A percentile compares a stretch with the other conserved stretches of the same genome.
phyloP scores from a whole-genome alignment of 2,329 filamentous ascomycete species.

The Sclerotinia sclerotiorum region DNA sequence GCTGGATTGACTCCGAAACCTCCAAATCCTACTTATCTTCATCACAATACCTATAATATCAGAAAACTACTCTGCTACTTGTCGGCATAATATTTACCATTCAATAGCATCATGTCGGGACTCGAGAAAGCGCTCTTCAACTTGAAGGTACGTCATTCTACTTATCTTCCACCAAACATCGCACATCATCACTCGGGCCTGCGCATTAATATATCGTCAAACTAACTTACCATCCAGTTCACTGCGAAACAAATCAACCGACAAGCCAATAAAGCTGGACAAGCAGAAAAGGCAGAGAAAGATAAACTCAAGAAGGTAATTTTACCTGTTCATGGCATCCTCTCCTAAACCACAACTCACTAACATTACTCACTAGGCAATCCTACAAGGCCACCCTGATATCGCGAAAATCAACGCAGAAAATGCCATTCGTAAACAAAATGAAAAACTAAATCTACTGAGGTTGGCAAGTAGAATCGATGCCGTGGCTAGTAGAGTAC shows the following conservation, averaged over 20 bases:
- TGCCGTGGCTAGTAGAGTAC: constrained; percentile 58
- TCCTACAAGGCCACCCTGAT: constrained; percentile 58
- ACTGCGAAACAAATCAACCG: constrained; percentile 63
- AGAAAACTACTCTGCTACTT: neutral
- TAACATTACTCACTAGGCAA: constrained; percentile 46
- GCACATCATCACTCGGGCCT: neutral
- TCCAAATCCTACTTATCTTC: constrained; percentile 3
- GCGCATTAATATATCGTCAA: constrained; percentile 13
- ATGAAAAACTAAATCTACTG: constrained; percentile 60
- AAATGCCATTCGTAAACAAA: constrained; percentile 63
- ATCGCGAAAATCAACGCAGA: constrained; percentile 64
- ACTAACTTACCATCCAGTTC: constrained; percentile 44
- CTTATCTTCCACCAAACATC: constrained; percentile 25
- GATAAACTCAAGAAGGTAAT: constrained; percentile 59
- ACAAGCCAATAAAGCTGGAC: constrained; percentile 60
- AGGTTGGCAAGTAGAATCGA: constrained; percentile 58
- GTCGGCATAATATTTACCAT: neutral
- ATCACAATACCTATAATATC: neutral
- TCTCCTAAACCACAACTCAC: neutral
- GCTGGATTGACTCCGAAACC: constrained; percentile 11
- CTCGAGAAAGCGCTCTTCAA: constrained; percentile 63
- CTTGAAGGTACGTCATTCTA: constrained; percentile 50
- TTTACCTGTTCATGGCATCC: neutral
- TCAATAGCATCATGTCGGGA: constrained; percentile 52
- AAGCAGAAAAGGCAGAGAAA: constrained; percentile 61